Percentiles rank a stretch among this genome's conserved stretches.
Conservation (phyloP, 1,284 basidiomycete species). For the Ceratobasidium sp. region DNA sequence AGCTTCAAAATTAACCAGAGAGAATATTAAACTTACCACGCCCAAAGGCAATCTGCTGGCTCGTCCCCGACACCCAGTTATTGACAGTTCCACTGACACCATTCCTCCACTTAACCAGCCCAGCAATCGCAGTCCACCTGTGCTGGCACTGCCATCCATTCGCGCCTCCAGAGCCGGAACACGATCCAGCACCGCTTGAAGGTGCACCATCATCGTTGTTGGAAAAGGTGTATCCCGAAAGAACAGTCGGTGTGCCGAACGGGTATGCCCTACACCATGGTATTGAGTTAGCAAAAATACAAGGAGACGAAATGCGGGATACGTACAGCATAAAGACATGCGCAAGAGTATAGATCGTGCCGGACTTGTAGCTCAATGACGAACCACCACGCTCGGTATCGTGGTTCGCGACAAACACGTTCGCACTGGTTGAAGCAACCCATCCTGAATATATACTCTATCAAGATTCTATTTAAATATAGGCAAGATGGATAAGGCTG, state of each 20-base stretch:
- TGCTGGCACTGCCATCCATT: conserved; percentile 67
- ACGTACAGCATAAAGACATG: conserved; percentile 68
- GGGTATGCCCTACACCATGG: conserved; percentile 60
- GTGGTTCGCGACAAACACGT: conserved; percentile 75
- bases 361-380: conserved; percentile 68
- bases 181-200: conserved; percentile 65
- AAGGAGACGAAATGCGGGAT: background rate
- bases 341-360: conserved; percentile 70
- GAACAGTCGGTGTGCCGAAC: conserved; percentile 71
- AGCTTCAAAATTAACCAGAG: background rate
- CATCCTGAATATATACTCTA: conserved; percentile 59
- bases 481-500: background rate
- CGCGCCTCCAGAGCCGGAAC: conserved; percentile 62
- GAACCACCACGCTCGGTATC: conserved; percentile 72
- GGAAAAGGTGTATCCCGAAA: conserved; percentile 68
- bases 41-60: conserved; percentile 70
- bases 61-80: conserved; percentile 67
- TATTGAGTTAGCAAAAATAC: background rate
- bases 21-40: conserved; percentile 57
- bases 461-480: background rate
- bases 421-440: conserved; percentile 65
- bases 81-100: conserved; percentile 58
- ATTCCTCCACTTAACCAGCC: conserved; percentile 73
- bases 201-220: conserved; percentile 66
- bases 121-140: conserved; percentile 65